Evolutionary conservation across 2,329 filamentous ascomycete species (phyloP).

Genomic region (Sporothrix protearum): DNA sequence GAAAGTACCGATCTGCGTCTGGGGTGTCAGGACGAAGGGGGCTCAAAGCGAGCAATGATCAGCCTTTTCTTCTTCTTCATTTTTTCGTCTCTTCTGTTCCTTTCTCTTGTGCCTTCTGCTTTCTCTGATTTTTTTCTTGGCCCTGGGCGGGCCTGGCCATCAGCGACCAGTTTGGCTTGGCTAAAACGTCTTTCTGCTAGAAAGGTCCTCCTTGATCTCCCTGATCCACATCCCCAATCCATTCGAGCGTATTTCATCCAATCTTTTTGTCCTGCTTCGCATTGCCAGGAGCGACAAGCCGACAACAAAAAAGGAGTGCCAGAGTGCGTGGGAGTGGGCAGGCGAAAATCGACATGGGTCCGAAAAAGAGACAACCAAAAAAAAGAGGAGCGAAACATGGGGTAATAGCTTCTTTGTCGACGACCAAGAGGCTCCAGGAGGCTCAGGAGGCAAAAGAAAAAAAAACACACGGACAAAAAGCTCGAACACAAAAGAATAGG

Average conservation of each 20-base stretch:
- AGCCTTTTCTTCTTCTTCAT: background rate
- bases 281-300: background rate
- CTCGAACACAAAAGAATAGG: conserved; percentile 4
- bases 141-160: background rate
- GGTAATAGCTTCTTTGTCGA: conserved; percentile 2
- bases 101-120: background rate
- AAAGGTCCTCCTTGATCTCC: conserved; percentile 15
- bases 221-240: background rate
- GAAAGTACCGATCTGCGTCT: background rate
- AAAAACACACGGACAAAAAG: background rate
- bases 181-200: conserved; percentile 17
- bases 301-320: background rate
- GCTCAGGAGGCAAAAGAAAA: background rate
- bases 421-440: background rate
- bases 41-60: background rate
- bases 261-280: conserved; percentile 9
- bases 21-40: no score
- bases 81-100: background rate
- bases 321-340: background rate
- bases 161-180: conserved; percentile 6
- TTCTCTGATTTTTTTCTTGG: background rate
- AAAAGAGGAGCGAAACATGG: conserved; percentile 12
- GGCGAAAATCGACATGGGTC: background rate
- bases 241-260: background rate
- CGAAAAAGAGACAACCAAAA: background rate